These are phyloP conservation scores for Basidioascus undulatus DNA, from an alignment of 768 basidiomycete species.

Conservation along the genomic window DNA sequence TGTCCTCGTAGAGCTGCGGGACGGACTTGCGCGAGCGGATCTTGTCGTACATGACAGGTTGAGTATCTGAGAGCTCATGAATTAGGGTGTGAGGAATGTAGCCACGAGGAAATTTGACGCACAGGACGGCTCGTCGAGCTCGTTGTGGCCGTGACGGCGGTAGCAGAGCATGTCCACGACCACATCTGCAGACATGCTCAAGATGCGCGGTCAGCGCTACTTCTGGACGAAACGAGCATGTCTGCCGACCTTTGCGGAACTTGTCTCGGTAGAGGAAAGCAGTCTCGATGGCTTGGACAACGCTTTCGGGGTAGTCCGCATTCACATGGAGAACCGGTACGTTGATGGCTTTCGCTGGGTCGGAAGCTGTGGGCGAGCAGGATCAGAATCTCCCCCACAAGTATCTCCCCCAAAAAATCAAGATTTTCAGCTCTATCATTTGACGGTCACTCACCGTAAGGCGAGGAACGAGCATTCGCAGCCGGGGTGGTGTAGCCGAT, in stretches of 20 bases:
- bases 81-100: slow-evolving; percentile 15
- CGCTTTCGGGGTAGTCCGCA: slow-evolving; percentile 75
- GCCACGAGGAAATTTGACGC: too few species aligned
- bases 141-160: slow-evolving; percentile 34
- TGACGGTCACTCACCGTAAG: too few species aligned
- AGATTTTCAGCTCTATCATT: too few species aligned
- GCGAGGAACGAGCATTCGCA: slow-evolving; percentile 52
- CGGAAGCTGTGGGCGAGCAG: too few species aligned
- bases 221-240: neutral
- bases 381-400: too few species aligned
- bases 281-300: slow-evolving; percentile 59
- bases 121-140: slow-evolving; percentile 2
- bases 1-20: slow-evolving; percentile 57
- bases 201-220: neutral
- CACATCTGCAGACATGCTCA: slow-evolving; percentile 30
- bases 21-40: slow-evolving; percentile 54
- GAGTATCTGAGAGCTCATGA: slow-evolving; percentile 65
- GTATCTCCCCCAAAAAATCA: too few species aligned
- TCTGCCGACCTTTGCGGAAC: slow-evolving; percentile 40
- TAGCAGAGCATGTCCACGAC: slow-evolving; percentile 77
- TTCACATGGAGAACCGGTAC: slow-evolving; percentile 77
- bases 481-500: slow-evolving; percentile 81
- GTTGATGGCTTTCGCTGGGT: slow-evolving; percentile 72
- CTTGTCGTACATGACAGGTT: slow-evolving; percentile 74
- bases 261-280: slow-evolving; percentile 67